These are phyloP conservation scores for Tulasnella sp. DNA, from an alignment of 768 basidiomycete species.

Conservation along the genomic window DNA sequence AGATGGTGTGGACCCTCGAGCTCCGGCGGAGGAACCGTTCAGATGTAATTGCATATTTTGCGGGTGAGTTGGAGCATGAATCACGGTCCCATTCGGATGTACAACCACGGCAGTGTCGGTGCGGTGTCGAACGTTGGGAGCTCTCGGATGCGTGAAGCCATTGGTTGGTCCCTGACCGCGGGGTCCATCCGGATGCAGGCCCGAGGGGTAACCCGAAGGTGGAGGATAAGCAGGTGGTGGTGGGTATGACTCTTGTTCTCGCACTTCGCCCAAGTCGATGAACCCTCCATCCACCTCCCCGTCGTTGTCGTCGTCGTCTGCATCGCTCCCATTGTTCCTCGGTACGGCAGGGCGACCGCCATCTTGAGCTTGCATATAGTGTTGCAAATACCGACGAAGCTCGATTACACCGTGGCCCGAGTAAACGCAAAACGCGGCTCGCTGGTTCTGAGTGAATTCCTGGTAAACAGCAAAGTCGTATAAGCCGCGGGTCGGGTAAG, in stretches of 20 bases:
- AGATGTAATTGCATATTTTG: background rate
- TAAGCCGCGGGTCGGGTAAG: constrained; percentile 31
- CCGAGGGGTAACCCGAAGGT: background rate
- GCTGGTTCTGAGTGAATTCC: constrained; percentile 90
- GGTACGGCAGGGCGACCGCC: background rate
- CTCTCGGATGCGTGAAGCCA: background rate
- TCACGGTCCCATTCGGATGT: background rate
- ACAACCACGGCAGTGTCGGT: background rate
- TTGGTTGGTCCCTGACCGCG: background rate
- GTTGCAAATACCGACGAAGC: constrained; percentile 74
- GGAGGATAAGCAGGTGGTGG: constrained; percentile 42
- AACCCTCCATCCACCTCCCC: constrained; percentile 38
- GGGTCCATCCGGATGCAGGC: background rate
- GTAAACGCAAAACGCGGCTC: constrained; percentile 91
- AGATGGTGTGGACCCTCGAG: background rate
- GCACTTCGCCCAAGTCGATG: background rate
- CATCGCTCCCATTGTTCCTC: constrained; percentile 43
- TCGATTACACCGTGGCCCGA: constrained; percentile 86
- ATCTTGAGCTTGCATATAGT: constrained; percentile 13
- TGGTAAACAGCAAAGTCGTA: constrained; percentile 34
- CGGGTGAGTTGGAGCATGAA: background rate
- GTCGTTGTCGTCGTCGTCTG: constrained; percentile 59
- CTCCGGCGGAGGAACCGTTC: background rate
- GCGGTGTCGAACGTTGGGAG: background rate
- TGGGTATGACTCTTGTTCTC: background rate